A percentile compares a stretch with the other conserved stretches of the same genome.
Evolutionary conservation across 345 rosid genomes (phyloP).

Genomic region (Citrus sp.): DNA sequence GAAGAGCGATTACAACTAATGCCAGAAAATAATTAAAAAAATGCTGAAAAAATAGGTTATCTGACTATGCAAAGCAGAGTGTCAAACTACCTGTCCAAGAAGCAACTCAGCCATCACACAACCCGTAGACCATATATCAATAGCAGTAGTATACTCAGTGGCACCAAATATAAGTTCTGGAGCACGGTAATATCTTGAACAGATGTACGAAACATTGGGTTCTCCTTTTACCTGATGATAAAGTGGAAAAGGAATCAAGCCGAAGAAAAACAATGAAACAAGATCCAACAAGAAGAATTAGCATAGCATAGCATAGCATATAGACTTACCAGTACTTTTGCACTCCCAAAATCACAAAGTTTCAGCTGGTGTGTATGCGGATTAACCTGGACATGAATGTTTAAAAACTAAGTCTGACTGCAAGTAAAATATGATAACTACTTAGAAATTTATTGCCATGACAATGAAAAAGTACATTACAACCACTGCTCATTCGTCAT

Average conservation of each 20-base stretch:
- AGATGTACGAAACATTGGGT: conserved; percentile 90
- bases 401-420: neutral
- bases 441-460: neutral
- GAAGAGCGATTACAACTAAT: conserved; percentile 11
- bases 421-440: neutral
- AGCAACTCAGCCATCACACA: conserved; percentile 97
- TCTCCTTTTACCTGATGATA: conserved; percentile 76
- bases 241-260: conserved; percentile 16
- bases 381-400: conserved; percentile 62
- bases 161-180: conserved; percentile 98
- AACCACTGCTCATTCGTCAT: neutral
- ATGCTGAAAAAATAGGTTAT: neutral
- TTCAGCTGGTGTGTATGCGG: conserved; percentile 87
- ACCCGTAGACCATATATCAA: conserved; percentile 97
- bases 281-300: neutral
- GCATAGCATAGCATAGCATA: neutral
- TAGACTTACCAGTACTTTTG: conserved; percentile 74
- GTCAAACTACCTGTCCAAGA: conserved; percentile 68
- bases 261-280: conserved; percentile 14
- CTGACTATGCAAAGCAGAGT: neutral
- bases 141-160: conserved; percentile 91
- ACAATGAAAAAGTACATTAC: neutral
- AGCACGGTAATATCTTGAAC: conserved; percentile 94
- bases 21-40: neutral
- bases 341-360: conserved; percentile 96